Base-by-base conservation (phyloP, 257 asterid species). In the Solanum chmielewskii region DNA sequence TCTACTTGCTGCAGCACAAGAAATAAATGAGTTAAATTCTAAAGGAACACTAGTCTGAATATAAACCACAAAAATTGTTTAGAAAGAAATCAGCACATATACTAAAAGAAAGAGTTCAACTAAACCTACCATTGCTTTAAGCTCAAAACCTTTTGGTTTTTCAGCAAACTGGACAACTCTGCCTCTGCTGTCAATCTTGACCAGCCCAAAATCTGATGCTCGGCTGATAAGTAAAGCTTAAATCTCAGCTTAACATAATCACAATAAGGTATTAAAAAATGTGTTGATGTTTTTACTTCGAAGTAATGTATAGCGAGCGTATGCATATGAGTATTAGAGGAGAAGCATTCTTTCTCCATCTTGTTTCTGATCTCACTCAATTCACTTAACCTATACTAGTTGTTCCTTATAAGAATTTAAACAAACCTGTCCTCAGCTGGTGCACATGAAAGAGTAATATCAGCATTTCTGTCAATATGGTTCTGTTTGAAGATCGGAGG, bases 401-500 rank as follows among this genome's bases (percentile, higher is more conserved):
- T 80, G 68, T 31, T 16, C 29, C 10, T 80, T 12, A 80, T 9
- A 3, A 7, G 27, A 80, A 29, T 16, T 16, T 80, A 80, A 29
- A 80, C 85, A 59, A 29, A 95, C 99, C 99, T 97, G 87, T 93
- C 97, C n/a, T 85, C 93, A 73, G 93, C 98, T 1, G 98, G 95
- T 35, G 93, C 95, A 87, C 99, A 97, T 59, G 99, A 96, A 86
- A 97, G 97, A 18, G 99, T 97, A 88, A 95, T 90, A 87, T 97
- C 99, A 70, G 99, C 97, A 91, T 96, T 95, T 60, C 97, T 92
- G 87, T 96, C 98, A 45, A 96, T 91, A 90, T 97, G 99, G 90
- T 94, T 97, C 99, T 97, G 97, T 87, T 83, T n/a, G 82, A 86
- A 83, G 90, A 87, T 84, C 37, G 18, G 69, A 80, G 44, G 64